These are phyloP conservation scores for Tulasnella sp. DNA, from an alignment of 768 basidiomycete species.

Conservation along the genomic window DNA sequence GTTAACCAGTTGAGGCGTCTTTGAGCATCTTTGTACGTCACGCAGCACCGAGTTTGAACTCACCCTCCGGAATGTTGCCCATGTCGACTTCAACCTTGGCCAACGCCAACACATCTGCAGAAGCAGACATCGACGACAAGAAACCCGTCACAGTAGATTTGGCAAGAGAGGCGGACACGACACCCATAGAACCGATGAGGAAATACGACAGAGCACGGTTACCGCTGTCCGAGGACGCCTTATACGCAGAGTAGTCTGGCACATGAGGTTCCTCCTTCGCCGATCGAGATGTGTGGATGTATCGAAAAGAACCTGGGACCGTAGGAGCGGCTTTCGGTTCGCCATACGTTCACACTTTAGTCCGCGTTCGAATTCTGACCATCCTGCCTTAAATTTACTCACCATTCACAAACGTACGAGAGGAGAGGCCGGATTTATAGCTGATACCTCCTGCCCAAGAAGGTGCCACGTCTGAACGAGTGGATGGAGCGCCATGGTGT, in stretches of 20 bases:
- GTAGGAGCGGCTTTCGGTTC: constrained; percentile 7
- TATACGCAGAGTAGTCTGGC: constrained; percentile 81
- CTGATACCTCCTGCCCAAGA: constrained; percentile 51
- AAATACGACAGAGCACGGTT: constrained; percentile 78
- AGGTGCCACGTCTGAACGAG: constrained; percentile 50
- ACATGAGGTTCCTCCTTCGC: constrained; percentile 42
- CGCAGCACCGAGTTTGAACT: neutral
- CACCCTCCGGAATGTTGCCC: constrained; percentile 69
- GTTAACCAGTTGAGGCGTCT: neutral
- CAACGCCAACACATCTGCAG: constrained; percentile 92
- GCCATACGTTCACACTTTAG: neutral
- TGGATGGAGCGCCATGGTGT: constrained; percentile 37
- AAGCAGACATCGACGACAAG: constrained; percentile 90
- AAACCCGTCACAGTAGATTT: constrained; percentile 92
- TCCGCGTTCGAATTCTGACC: neutral
- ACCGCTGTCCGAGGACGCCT: constrained; percentile 45
- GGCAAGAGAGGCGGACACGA: constrained; percentile 86
- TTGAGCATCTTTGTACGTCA: neutral
- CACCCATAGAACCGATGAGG: constrained; percentile 83
- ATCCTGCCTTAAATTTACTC: constrained; percentile 27
- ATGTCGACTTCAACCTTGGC: constrained; percentile 97
- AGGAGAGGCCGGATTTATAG: constrained; percentile 40
- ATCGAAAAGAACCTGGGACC: constrained; percentile 12
- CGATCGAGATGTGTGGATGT: constrained; percentile 18
- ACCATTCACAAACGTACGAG: constrained; percentile 52